A percentile compares a stretch with the other conserved stretches of the same genome.
Conservation (phyloP, 2,329 filamentous ascomycete genomes). For the Aspergillus carbonarius region DNA sequence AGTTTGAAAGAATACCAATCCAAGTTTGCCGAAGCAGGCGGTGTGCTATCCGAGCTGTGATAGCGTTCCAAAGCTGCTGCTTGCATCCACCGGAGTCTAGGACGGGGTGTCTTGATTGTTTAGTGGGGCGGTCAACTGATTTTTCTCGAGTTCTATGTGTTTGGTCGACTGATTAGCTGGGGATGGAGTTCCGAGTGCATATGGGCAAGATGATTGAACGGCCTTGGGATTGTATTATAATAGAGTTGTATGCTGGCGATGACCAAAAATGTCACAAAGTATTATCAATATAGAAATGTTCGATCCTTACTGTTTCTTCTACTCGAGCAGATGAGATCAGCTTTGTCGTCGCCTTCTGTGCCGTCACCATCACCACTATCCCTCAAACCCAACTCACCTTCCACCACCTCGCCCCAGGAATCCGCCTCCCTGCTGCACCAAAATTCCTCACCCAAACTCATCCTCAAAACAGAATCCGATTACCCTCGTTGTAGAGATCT, state of each 20-base stretch:
- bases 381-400: too few species aligned
- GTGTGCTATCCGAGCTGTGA: slow-evolving; percentile 38
- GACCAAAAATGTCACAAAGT: neutral
- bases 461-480: too few species aligned
- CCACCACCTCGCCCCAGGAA: too few species aligned
- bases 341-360: too few species aligned
- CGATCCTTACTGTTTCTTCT: too few species aligned
- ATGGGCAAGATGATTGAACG: neutral
- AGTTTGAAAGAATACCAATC: slow-evolving; percentile 76
- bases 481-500: too few species aligned
- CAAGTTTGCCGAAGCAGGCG: slow-evolving; percentile 67
- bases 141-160: neutral
- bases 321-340: too few species aligned
- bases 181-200: neutral
- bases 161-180: neutral
- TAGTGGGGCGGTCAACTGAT: neutral
- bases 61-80: neutral
- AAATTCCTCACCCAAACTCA: too few species aligned
- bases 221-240: neutral
- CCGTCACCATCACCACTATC: too few species aligned
- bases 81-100: neutral
- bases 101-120: neutral
- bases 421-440: too few species aligned
- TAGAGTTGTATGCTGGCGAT: neutral
- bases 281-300: too few species aligned